Evolutionary conservation across 1,139 yeast genomes (phyloP).

Genomic region (Kodamaea ohmeri): DNA sequence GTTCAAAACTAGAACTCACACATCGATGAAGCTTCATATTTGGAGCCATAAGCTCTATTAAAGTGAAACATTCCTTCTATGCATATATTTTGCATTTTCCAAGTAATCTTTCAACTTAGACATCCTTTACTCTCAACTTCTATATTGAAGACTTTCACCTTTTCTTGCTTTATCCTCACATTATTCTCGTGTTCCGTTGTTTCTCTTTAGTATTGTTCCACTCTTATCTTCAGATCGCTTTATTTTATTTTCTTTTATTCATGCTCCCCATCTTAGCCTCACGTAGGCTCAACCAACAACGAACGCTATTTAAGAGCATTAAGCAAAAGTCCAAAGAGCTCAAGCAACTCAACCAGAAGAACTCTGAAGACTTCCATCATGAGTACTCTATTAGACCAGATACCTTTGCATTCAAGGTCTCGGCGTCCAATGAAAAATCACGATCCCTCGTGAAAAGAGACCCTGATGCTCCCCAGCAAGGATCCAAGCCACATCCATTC

Average conservation of each 20-base stretch:
- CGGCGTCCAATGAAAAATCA: conserved; percentile 25
- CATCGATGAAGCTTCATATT: too few relatives aligned
- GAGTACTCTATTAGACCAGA: conserved; percentile 50
- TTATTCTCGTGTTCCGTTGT: neutral
- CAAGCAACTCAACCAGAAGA: conserved; percentile 21
- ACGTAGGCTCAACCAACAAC: conserved; percentile 2
- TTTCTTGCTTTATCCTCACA: neutral
- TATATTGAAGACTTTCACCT: too few relatives aligned
- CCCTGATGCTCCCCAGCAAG: conserved; percentile 4
- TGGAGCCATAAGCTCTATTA: too few relatives aligned
- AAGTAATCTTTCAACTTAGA: too few relatives aligned
- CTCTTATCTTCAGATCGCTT: neutral
- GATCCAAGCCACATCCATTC: conserved; percentile 27
- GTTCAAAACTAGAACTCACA: too few relatives aligned
- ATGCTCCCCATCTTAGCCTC: conserved; percentile 1
- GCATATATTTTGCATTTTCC: too few relatives aligned
- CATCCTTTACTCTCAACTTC: too few relatives aligned
- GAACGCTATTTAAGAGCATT: conserved; percentile 24
- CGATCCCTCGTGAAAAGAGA: conserved; percentile 16
- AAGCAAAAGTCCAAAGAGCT: conserved; percentile 21
- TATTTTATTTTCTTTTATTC: neutral
- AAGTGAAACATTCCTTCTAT: too few relatives aligned
- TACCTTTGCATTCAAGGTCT: conserved; percentile 46
- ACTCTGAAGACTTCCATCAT: conserved; percentile 33
- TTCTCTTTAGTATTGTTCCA: neutral